Evolutionary conservation across 1,139 yeast species (phyloP), one percentile per base, ranked within the genome.

Genomic region (Blastobotrys elegans): DNA sequence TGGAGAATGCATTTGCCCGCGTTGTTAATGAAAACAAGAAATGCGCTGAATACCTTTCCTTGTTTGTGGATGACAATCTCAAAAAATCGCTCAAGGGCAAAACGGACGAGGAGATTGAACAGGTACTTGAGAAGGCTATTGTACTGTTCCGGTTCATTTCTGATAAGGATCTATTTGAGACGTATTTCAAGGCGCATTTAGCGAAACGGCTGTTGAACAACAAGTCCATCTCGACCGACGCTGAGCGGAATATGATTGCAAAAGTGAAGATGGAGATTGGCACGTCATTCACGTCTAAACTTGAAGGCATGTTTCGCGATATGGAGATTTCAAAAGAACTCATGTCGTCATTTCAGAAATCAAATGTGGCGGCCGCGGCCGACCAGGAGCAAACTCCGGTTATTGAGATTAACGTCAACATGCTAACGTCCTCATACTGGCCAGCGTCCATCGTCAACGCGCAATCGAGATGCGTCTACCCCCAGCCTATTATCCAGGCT

Each of bases 81-180:
- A 84, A 80, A 63, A 86, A 79, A 60, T 71, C 81, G 2, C 66
- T 74, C 24, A 82, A 76, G 54, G 72, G 75, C 18, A 70, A 70
- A 48, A 63, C 77, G 1, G 74, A 75, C 16, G 77, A 74, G 46
- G 80, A 74, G 48, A 68, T 78, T 1, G 88, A 82, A 51, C 73
- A 67, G 1, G 69, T 78, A 8, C 67, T 88, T 40, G 72, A 72
- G 41, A 75, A 76, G 38, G 76, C 89, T 0, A 73, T 84, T 10
- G 66, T 72, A 31, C 73, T 92, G 39, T 81, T 89, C 59, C 71
- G 83, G 48, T 82, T 79, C 56, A 74, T 92, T 36, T 74, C 79
- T 47, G 97, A 92, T 58, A 90, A 88, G 61, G 97, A 92, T 65
- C 72, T 87, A 33, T 92, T 92, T 66, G 96, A 88, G 63, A 81